A percentile compares a stretch with the other conserved stretches of the same genome.
Evolutionary conservation across 2,329 filamentous ascomycete genomes (phyloP).

Genomic region (Pseudocercospora macadamiae): DNA sequence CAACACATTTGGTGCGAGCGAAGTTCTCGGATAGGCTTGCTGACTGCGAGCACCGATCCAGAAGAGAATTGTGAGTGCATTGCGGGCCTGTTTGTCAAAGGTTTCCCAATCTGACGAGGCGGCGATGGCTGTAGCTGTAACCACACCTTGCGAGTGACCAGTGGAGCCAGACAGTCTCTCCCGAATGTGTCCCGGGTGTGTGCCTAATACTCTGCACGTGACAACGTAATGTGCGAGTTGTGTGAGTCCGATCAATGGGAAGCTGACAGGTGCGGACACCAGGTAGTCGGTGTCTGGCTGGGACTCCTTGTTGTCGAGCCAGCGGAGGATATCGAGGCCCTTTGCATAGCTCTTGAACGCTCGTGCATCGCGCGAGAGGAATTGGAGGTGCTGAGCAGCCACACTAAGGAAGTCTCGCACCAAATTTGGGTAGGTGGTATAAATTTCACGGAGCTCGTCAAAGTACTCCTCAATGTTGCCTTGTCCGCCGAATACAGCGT

Average conservation of each 20-base stretch:
- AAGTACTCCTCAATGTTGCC: conserved; percentile 99
- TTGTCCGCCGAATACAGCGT: conserved; percentile 94
- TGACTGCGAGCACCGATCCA: conserved; percentile 98
- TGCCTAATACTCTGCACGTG: conserved; percentile 86
- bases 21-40: conserved; percentile 94
- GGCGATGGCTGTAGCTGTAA: conserved; percentile 88
- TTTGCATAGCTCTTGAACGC: conserved; percentile 97
- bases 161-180: conserved; percentile 85
- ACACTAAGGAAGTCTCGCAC: conserved; percentile 80
- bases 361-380: conserved; percentile 76
- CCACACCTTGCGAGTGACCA: conserved; percentile 94
- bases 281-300: conserved; percentile 94
- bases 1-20: conserved; percentile 84
- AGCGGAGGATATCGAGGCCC: conserved; percentile 91
- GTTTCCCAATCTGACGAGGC: conserved; percentile 92
- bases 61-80: conserved; percentile 90
- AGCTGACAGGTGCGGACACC: conserved; percentile 90
- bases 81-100: conserved; percentile 76
- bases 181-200: conserved; percentile 84
- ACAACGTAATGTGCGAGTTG: conserved; percentile 96
- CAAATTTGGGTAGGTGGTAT: conserved; percentile 87
- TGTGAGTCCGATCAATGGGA: conserved; percentile 92
- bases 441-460: conserved; percentile 90
- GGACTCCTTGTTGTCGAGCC: conserved; percentile 85
- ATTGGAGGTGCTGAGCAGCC: conserved; percentile 85